These are phyloP conservation scores for Baorangia bicolor DNA, from an alignment of 768 basidiomycete genomes.

Conservation along the genomic window DNA sequence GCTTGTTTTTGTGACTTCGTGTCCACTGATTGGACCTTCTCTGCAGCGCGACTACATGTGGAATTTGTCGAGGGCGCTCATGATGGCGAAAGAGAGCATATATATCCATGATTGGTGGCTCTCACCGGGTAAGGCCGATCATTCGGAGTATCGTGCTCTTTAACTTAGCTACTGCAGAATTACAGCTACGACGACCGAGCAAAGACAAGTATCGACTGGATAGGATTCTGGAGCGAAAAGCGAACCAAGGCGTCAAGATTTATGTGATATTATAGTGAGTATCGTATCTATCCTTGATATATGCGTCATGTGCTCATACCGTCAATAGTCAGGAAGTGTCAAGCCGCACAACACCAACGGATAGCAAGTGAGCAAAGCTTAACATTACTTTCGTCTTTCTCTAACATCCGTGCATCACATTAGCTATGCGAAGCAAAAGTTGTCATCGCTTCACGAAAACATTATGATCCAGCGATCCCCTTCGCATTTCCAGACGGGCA, in stretches of 20 bases:
- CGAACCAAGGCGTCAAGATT: slow-evolving; percentile 93
- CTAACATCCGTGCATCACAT: slow-evolving; percentile 6
- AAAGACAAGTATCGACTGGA: slow-evolving; percentile 88
- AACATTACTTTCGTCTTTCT: neutral
- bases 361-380: slow-evolving; percentile 68
- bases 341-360: slow-evolving; percentile 88
- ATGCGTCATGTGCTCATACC: slow-evolving; percentile 1
- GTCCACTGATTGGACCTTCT: slow-evolving; percentile 4
- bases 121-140: slow-evolving; percentile 63
- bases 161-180: slow-evolving; percentile 44
- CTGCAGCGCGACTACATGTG: slow-evolving; percentile 95
- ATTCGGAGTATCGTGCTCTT: neutral
- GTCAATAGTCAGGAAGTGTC: slow-evolving; percentile 85
- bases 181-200: slow-evolving; percentile 81
- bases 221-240: slow-evolving; percentile 81
- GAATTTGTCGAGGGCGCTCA: slow-evolving; percentile 90
- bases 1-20: slow-evolving; percentile 28
- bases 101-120: slow-evolving; percentile 99
- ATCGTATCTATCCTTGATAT: slow-evolving; percentile 24
- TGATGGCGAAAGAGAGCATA: slow-evolving; percentile 82
- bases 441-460: slow-evolving; percentile 82
- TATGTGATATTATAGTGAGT: slow-evolving; percentile 91
- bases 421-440: slow-evolving; percentile 83
- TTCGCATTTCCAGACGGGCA: slow-evolving; percentile 95
- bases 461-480: slow-evolving; percentile 97